Evolutionary conservation across 805 yeast species (phyloP), one percentile per base, ranked within the genome.

Genomic region (Wickerhamomyces kurtzmanii): DNA sequence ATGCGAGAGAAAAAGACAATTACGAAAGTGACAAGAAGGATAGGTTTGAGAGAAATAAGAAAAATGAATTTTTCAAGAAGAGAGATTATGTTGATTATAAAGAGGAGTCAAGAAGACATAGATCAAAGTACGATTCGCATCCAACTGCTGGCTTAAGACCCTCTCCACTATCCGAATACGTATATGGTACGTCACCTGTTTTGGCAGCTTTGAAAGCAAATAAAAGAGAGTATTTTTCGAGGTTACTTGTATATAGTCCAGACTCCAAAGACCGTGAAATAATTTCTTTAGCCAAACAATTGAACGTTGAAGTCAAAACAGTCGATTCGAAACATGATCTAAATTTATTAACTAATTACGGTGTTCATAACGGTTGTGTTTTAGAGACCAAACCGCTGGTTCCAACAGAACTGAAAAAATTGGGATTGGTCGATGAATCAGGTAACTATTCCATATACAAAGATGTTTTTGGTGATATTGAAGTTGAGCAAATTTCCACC

Each of bases 311-410:
- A 43, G 38, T 30, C 14, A 44, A 38, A 19, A 36, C 27, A 22
- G 37, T 40, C 9, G 35, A 28, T 10, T 45, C 44, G 22, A 49
- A 52, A 37, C 71, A 70, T 37, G 75, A 70, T 17, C 51, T 85
- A 39, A 77, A 81, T 41, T 47, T 58, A 6, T 47, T 82, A 40
- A 65, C 85, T 15, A 60, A 68, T 17, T 69, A 75, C 40, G 87
- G 75, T 6, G 83, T 81, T 9, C 94, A 85, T 54, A 85, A 86
- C 50, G 89, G 89, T 12, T 63, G 74, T 16, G 89, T 81, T 1
- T 45, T 83, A 27, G 84, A 79, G 43, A 68, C 89, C 0, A 69
- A 69, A 36, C 71, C 75, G 6, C 42, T 77, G 1, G 37, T 51
- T 28, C 41, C 58, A 35, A 34, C 62, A 38, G 32, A 50, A 30